Base-by-base conservation (phyloP, 768 basidiomycete species). In the Paxillus ammoniavirescens region DNA sequence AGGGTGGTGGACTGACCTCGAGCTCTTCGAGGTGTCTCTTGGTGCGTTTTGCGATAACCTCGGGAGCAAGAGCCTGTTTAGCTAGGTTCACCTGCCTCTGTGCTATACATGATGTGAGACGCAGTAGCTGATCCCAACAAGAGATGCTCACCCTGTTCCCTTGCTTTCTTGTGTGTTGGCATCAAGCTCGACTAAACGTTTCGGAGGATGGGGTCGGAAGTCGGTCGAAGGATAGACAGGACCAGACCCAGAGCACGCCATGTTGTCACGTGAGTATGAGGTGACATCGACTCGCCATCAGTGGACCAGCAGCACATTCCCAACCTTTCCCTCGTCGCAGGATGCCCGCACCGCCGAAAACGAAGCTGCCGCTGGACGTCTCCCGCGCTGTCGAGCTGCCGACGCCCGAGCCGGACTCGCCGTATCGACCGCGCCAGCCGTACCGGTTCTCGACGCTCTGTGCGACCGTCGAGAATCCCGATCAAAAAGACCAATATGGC, bases 401-500 rank as follows among this genome's bases (percentile, higher is more conserved):
- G 14, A 92, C 90, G 0, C 90, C 90, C 57, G 89, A 90, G 59
- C 86, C 90, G 28, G 90, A 91, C 54, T 87, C 89, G 0, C 90
- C 90, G 2, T 67, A 79, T 55, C 71, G 82, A 42, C 72, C 80
- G 21, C 79, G 89, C 54, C 83, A 84, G 68, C 89, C 88, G 0
- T 91, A 93, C 72, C 79, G 83, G n/a, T 92, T 93, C 70, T 89
- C 90, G n/a, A 93, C 91, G 14, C 75, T 91, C 53, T 93, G 91
- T 55, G 93, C 90, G 21, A 94, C 92, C 5, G 92, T 96, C 53
- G 93, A 96, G 63, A 91, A 92, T 60, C 93, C 93, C 0, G 80
- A 80, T 51, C 89, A 87, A 73, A 95, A 96, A 71, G 96, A 99
- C 73, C 96, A 98, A 74, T 89, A 94, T 68, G 94, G 94, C 17